A percentile compares a stretch with the other conserved stretches of the same genome.
Evolutionary conservation across 495 filamentous ascomycete genomes (phyloP).

Genomic region (Neohortaea acidophila): DNA sequence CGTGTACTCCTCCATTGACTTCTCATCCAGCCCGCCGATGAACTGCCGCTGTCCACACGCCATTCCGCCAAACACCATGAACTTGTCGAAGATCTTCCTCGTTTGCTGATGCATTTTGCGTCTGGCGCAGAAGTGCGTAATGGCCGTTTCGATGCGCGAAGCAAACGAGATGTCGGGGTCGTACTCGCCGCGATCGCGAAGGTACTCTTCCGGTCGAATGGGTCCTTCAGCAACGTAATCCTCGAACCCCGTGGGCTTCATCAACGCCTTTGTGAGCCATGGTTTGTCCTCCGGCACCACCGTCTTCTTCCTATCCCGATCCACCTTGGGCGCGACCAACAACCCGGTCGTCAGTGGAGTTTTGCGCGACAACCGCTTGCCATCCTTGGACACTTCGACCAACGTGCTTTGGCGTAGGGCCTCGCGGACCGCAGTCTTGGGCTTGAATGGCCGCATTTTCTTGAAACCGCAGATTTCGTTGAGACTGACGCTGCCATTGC

Average conservation of each 20-base stretch:
- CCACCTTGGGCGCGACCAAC: constrained; percentile 4
- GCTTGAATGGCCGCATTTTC: constrained; percentile 25
- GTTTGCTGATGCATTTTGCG: constrained; percentile 54
- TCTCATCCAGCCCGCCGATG: constrained; percentile 37
- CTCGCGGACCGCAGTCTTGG: constrained; percentile 15
- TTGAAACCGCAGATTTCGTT: constrained; percentile 23
- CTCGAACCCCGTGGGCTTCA: constrained; percentile 32
- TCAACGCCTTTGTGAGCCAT: constrained; percentile 15
- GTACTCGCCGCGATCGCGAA: constrained; percentile 37
- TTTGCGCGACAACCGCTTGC: constrained; percentile 20
- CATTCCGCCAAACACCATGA: constrained; percentile 73
- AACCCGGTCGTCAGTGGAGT: constrained; percentile 3
- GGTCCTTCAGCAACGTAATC: constrained; percentile 67
- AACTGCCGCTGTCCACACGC: constrained; percentile 51
- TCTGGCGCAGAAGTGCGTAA: constrained; percentile 61
- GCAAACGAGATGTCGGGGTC: constrained; percentile 19
- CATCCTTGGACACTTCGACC: constrained; percentile 22
- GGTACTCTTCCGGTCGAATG: constrained; percentile 48
- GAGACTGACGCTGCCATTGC: constrained; percentile 25
- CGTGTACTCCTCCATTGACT: constrained; percentile 38
- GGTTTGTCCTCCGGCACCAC: constrained; percentile 6
- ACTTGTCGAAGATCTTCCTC: constrained; percentile 56
- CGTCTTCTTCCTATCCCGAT: constrained; percentile 1
- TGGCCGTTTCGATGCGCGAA: constrained; percentile 64
- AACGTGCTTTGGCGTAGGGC: constrained; percentile 21